Conservation (phyloP, 2,329 filamentous ascomycete species). For the Pseudogymnoascus sp. region DNA sequence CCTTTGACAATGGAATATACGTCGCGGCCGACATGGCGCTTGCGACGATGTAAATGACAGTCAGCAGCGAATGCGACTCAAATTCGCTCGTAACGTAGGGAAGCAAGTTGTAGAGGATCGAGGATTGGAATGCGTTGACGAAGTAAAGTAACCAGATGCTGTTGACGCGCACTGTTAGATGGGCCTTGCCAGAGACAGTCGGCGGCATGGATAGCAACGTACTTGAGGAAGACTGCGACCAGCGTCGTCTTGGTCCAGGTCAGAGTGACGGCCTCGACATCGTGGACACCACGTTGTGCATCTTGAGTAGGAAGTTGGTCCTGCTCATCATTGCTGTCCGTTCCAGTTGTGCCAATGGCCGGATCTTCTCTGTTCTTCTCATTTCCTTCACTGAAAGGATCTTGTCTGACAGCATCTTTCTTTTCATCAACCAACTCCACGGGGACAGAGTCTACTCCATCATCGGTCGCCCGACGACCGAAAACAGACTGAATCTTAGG, state of each 20-base stretch:
- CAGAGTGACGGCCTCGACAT: conserved; percentile 45
- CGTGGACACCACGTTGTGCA: conserved; percentile 37
- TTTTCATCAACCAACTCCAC: background rate
- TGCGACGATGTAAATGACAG: conserved; percentile 47
- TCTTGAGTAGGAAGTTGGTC: conserved; percentile 16
- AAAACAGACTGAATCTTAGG: conserved; percentile 12
- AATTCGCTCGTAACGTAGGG: conserved; percentile 24
- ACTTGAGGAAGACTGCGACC: conserved; percentile 40
- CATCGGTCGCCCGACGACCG: conserved; percentile 13
- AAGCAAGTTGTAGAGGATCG: conserved; percentile 26
- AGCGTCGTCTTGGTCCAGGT: conserved; percentile 45
- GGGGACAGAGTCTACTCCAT: background rate
- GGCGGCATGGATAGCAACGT: conserved; percentile 20
- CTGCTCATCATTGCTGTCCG: background rate
- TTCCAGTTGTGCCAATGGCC: background rate
- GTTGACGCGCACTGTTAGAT: conserved; percentile 5
- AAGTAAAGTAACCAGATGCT: conserved; percentile 41
- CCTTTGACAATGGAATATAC: conserved; percentile 60
- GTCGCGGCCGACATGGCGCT: conserved; percentile 50
- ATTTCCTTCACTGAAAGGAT: background rate
- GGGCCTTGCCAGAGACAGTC: background rate
- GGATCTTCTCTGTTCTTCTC: background rate
- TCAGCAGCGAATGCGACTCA: conserved; percentile 21
- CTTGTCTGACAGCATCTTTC: background rate
- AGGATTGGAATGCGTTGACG: conserved; percentile 35